phyloP scores from a whole-genome alignment of 2,329 filamentous ascomycete species.

The Alternaria hordeiaustralica region DNA sequence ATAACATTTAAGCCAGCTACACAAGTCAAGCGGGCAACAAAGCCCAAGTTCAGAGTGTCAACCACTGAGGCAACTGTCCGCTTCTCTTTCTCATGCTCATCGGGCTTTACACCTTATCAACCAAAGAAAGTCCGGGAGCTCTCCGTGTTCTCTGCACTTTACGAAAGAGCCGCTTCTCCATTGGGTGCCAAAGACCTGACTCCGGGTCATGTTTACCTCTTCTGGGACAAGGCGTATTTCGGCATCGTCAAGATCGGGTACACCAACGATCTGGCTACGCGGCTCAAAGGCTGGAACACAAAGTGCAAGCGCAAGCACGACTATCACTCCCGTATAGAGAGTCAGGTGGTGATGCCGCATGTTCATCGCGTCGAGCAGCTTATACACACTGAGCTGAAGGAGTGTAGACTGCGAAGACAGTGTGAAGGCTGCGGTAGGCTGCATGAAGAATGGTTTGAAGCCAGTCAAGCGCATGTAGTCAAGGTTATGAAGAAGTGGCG shows the following conservation, averaged over 20 bases:
- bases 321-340: conserved; percentile 8
- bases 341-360: conserved; percentile 72
- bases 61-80: not conserved
- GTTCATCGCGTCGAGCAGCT: conserved; percentile 83
- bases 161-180: not conserved
- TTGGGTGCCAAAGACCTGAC: conserved; percentile 5
- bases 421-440: conserved; percentile 78
- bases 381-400: conserved; percentile 80
- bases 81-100: not conserved
- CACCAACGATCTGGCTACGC: conserved; percentile 9
- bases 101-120: not conserved
- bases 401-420: conserved; percentile 60
- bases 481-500: conserved; percentile 1
- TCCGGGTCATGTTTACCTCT: conserved; percentile 21
- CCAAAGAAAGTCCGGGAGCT: not conserved
- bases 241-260: conserved; percentile 25
- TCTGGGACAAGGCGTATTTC: conserved; percentile 19
- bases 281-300: conserved; percentile 15
- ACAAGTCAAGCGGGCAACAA: too few species aligned
- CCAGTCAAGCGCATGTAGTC: conserved; percentile 44
- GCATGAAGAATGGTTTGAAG: conserved; percentile 91
- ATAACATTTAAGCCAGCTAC: too few species aligned
- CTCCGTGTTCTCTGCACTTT: not conserved
- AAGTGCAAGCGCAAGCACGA: conserved; percentile 12
- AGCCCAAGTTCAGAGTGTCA: too few species aligned